phyloP scores from a whole-genome alignment of 768 basidiomycete species.

The Ramaria sp. region DNA sequence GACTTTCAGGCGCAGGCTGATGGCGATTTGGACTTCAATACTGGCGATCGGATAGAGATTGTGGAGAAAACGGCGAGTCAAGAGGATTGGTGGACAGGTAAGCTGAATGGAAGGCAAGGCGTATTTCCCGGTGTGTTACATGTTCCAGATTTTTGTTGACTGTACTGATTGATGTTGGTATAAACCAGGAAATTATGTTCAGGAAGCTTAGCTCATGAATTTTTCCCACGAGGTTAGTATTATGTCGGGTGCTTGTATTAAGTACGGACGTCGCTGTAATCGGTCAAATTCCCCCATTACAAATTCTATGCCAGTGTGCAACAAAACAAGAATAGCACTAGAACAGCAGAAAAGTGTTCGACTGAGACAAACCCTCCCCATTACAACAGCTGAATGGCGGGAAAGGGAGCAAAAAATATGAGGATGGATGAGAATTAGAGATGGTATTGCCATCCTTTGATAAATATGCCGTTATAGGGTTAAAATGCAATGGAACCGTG shows the following conservation, averaged over 20 bases:
- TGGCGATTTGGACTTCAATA: slow-evolving; percentile 83
- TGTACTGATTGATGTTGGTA: slow-evolving; percentile 1
- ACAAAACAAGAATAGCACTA: slow-evolving; percentile 1
- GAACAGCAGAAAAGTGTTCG: background rate
- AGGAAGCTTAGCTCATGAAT: slow-evolving; percentile 30
- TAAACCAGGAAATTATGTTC: slow-evolving; percentile 53
- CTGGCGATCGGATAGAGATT: slow-evolving; percentile 86
- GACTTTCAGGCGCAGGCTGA: slow-evolving; percentile 94
- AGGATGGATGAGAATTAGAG: background rate
- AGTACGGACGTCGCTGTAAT: too few relatives aligned
- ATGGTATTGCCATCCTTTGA: background rate
- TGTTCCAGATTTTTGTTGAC: background rate
- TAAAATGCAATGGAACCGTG: background rate
- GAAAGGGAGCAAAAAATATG: background rate
- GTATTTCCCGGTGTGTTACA: slow-evolving; percentile 74
- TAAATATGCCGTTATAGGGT: background rate
- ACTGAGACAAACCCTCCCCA: background rate
- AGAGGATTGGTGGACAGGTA: slow-evolving; percentile 98
- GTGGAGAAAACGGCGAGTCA: slow-evolving; percentile 69
- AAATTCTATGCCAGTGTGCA: background rate
- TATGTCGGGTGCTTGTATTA: too few relatives aligned
- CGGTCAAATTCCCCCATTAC: background rate
- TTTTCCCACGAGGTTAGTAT: background rate
- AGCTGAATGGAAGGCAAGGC: slow-evolving; percentile 69
- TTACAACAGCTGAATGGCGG: background rate